A percentile compares a stretch with the other conserved stretches of the same genome.
Evolutionary conservation across 2,329 filamentous ascomycete species (phyloP).

Genomic region (Ploettnerulaceae sp.): DNA sequence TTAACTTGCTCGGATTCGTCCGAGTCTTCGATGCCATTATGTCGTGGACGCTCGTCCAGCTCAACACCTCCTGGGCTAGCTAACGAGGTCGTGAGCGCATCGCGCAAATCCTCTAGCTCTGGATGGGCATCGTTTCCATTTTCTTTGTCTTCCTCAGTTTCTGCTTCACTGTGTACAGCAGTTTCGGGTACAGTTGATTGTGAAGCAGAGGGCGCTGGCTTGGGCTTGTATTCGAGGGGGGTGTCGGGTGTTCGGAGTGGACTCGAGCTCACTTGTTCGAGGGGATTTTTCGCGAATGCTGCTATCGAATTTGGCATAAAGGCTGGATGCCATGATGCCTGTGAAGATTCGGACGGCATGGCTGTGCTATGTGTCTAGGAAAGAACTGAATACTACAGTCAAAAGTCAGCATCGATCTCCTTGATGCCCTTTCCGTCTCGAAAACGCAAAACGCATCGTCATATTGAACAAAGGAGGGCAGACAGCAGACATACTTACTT

Average conservation of each 20-base stretch:
- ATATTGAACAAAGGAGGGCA: slow-evolving; percentile 2
- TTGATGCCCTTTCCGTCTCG: slow-evolving; percentile 4
- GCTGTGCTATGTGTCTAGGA: slow-evolving; percentile 17
- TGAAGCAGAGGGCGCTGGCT: slow-evolving; percentile 2
- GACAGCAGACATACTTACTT: slow-evolving; percentile 19
- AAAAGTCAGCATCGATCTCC: slow-evolving; percentile 19
- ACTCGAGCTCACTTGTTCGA: slow-evolving; percentile 7
- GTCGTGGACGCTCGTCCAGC: slow-evolving; percentile 24
- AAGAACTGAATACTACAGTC: slow-evolving; percentile 28
- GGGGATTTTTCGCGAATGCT: slow-evolving; percentile 16
- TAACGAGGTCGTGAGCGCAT: slow-evolving; percentile 29
- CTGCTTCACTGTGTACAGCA: slow-evolving; percentile 2
- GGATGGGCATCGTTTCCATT: slow-evolving; percentile 20
- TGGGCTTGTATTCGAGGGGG: slow-evolving; percentile 9
- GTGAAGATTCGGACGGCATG: slow-evolving; percentile 42
- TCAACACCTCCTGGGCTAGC: slow-evolving; percentile 28
- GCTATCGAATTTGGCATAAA: slow-evolving; percentile 43
- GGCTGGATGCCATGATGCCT: slow-evolving; percentile 48
- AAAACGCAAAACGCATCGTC: slow-evolving; percentile 6
- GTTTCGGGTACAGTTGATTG: neutral
- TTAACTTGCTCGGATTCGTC: slow-evolving; percentile 17
- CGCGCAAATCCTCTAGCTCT: slow-evolving; percentile 23
- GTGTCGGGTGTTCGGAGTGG: slow-evolving; percentile 6
- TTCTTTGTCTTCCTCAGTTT: neutral
- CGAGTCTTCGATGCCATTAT: slow-evolving; percentile 17